Percentiles rank a stretch among this genome's conserved stretches.
Evolutionary conservation across 2,329 filamentous ascomycete genomes (phyloP).

Genomic region (Nemania sp.): DNA sequence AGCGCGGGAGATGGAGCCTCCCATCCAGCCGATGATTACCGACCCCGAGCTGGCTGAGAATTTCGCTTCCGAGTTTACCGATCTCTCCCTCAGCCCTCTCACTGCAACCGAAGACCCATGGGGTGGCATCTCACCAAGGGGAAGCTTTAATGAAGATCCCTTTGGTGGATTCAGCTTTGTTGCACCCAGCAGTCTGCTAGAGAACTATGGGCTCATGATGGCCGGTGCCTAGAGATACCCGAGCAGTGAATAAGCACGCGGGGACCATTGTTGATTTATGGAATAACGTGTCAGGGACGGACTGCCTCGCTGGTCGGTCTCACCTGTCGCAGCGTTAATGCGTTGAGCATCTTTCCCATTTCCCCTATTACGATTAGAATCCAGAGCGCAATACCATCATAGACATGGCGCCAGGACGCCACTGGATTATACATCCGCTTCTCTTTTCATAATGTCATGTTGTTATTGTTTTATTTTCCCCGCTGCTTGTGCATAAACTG

Average conservation of each 20-base stretch:
- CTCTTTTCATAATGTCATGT: neutral
- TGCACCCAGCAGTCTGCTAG: slow-evolving; percentile 60
- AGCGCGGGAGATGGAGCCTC: slow-evolving; percentile 79
- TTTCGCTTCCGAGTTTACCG: slow-evolving; percentile 91
- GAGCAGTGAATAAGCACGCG: neutral
- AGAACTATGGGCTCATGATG: slow-evolving; percentile 50
- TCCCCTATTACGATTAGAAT: neutral
- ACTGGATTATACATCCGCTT: neutral
- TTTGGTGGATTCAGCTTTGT: slow-evolving; percentile 70
- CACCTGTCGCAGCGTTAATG: neutral
- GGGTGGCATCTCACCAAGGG: slow-evolving; percentile 42
- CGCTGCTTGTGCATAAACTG: neutral
- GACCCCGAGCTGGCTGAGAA: slow-evolving; percentile 97
- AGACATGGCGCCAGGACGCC: neutral
- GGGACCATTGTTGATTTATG: slow-evolving; percentile 2
- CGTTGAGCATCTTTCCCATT: neutral
- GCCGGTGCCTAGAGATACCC: slow-evolving; percentile 21
- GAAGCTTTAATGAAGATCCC: slow-evolving; percentile 55
- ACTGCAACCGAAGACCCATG: slow-evolving; percentile 52
- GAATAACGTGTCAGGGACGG: neutral
- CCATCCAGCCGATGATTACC: slow-evolving; percentile 91
- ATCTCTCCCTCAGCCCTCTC: slow-evolving; percentile 77
- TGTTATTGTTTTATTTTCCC: neutral
- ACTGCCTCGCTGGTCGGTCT: neutral
- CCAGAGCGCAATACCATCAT: neutral